Evolutionary conservation across 1,284 basidiomycete species (phyloP), one percentile per base, ranked within the genome.

Genomic region (Trichosporon inkin): DNA sequence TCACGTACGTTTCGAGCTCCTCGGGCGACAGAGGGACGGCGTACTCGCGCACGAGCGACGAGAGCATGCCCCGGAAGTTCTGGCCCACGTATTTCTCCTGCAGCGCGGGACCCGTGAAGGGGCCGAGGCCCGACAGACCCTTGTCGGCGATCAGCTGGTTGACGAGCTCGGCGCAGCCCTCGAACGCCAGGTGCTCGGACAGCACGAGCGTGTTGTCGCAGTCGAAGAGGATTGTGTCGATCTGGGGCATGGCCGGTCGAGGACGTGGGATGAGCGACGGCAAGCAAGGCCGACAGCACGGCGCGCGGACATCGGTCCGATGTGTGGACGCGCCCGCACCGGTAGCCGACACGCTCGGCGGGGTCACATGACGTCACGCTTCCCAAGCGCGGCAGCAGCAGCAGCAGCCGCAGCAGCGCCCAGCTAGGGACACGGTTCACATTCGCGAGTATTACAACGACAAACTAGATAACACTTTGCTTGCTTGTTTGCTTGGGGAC

Each of bases 191-290:
- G 20, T 66, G 59, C 37, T 70, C 68, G 7, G 65, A 67, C 2
- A 66, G 60, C 2, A 70, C 68, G n/a, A 70, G 64, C 22, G 68
- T 70, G 60, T 70, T 70, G 58, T 70, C 68, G 62, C 68, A 70
- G 60, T 70, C 68, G 52, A 70, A 63, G 35, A 70, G 64, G 56
- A 70, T 55, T 20, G 68, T 67, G 14, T 47, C 58, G 55, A 56
- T 41, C 40, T 56, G 55, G 8, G 28, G 28, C 28, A 24, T n/a
- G 16, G 11, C 28, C 13, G 5, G 17, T n/a, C n/a, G 40, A 2
- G 7, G 22, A 11, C 2, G 20, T 47, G 8, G 41, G 40, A 6
- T 16, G 19, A 10, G 8, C 28, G 8, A 32, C 28, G 8, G 28
- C 28, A 32, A 32, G 8, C 28, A 32, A 32, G n/a, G 28, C 28